phyloP scores from a whole-genome alignment of 192 early-diverging fungal species.

The Podila minutissima region DNA sequence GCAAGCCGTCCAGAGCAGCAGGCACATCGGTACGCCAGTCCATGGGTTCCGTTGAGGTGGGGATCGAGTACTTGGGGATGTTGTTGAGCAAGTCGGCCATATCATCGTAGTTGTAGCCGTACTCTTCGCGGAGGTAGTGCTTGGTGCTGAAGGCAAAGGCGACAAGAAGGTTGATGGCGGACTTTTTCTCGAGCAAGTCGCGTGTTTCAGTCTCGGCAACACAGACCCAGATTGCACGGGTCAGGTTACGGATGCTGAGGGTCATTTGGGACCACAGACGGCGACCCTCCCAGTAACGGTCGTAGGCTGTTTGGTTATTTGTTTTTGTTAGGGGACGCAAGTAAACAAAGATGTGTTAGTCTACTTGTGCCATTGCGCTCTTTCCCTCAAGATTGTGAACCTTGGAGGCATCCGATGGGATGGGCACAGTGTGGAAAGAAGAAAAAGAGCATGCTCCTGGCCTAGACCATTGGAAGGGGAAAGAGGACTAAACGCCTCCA shows the following conservation, averaged over 20 bases:
- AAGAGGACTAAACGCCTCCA: too few species aligned
- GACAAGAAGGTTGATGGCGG: constrained; percentile 75
- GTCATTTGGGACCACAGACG: constrained; percentile 77
- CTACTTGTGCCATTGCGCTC: too few species aligned
- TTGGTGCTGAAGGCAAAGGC: constrained; percentile 82
- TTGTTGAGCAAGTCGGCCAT: constrained; percentile 68
- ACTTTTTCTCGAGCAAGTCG: constrained; percentile 70
- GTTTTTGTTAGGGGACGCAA: constrained; percentile 28
- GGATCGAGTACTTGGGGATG: constrained; percentile 45
- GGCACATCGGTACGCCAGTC: constrained; percentile 21
- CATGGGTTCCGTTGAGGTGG: constrained; percentile 14
- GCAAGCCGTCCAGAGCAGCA: background rate
- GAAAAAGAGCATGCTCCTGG: background rate
- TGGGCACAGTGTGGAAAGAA: constrained; percentile 1
- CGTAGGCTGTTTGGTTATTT: constrained; percentile 5
- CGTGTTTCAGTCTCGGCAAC: constrained; percentile 52
- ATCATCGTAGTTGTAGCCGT: constrained; percentile 71
- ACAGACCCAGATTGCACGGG: constrained; percentile 79
- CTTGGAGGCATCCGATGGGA: background rate
- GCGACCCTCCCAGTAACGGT: constrained; percentile 90
- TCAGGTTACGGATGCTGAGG: constrained; percentile 74
- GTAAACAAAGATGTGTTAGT: background rate
- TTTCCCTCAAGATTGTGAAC: background rate
- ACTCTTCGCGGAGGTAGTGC: constrained; percentile 82
- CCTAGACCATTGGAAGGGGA: background rate